phyloP scores from a whole-genome alignment of 2,329 filamentous ascomycete genomes.

The Aciculosporium take region DNA sequence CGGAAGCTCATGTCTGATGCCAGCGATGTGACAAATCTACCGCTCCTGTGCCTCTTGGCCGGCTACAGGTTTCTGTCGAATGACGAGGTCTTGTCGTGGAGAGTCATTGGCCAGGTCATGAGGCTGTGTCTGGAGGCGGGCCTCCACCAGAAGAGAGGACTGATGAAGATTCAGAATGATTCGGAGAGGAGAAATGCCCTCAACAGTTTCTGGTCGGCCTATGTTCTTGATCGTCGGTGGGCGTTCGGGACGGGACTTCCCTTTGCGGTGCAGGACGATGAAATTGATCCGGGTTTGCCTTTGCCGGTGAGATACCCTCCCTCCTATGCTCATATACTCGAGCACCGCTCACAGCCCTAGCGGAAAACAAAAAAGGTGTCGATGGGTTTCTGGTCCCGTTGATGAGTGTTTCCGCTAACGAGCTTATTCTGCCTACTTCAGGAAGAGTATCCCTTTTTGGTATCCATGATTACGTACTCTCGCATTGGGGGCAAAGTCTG shows the following conservation, averaged over 20 bases:
- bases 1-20: conserved; percentile 43
- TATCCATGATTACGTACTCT: conserved; percentile 74
- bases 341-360: too few species aligned
- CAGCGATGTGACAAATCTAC: conserved; percentile 31
- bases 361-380: too few species aligned
- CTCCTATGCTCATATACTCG: too few species aligned
- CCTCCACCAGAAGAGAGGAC: conserved; percentile 63
- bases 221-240: conserved; percentile 75
- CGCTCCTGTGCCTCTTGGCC: conserved; percentile 36
- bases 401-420: too few species aligned
- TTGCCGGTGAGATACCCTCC: conserved; percentile 51
- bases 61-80: conserved; percentile 73
- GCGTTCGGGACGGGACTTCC: conserved; percentile 81
- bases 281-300: conserved; percentile 67
- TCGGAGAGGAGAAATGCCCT: conserved; percentile 53
- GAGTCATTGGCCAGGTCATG: conserved; percentile 70
- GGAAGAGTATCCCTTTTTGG: conserved; percentile 54
- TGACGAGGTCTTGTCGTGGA: conserved; percentile 76
- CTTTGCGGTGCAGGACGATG: conserved; percentile 70
- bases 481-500: conserved; percentile 76
- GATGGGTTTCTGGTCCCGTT: too few species aligned
- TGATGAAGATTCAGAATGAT: conserved; percentile 54
- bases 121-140: conserved; percentile 70
- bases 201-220: conserved; percentile 74
- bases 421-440: too few species aligned